Conservation (phyloP, 2,329 filamentous ascomycete genomes). For the Geosmithia putterillii region DNA sequence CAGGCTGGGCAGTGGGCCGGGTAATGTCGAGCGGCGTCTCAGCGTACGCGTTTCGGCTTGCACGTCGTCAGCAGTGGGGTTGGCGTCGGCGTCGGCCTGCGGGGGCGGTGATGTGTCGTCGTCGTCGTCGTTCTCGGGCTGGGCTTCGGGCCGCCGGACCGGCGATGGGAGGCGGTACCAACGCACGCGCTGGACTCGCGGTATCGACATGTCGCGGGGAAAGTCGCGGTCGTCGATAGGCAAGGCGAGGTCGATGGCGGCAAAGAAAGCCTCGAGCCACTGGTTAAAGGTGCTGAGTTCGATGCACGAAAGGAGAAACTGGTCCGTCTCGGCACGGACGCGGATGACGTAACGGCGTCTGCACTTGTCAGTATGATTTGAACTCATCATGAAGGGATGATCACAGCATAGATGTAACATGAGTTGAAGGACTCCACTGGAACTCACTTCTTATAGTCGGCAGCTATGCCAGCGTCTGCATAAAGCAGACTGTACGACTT, state of each 20-base stretch:
- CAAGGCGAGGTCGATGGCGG: slow-evolving; percentile 60
- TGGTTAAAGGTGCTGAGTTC: slow-evolving; percentile 53
- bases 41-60: background rate
- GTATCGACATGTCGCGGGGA: slow-evolving; percentile 49
- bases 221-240: slow-evolving; percentile 60
- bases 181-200: slow-evolving; percentile 39
- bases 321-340: slow-evolving; percentile 61
- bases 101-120: background rate
- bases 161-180: slow-evolving; percentile 31
- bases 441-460: slow-evolving; percentile 57
- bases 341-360: slow-evolving; percentile 56
- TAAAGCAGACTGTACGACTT: slow-evolving; percentile 62
- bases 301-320: slow-evolving; percentile 57
- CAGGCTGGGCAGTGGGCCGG: slow-evolving; percentile 3
- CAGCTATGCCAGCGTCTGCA: slow-evolving; percentile 62
- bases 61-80: background rate
- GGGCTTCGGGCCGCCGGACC: slow-evolving; percentile 7
- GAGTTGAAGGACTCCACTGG: background rate
- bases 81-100: background rate
- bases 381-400: background rate
- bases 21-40: slow-evolving; percentile 6
- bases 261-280: slow-evolving; percentile 57
- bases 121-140: slow-evolving; percentile 2
- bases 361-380: background rate
- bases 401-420: background rate